Base-by-base conservation (phyloP, 1,284 basidiomycete species). In the Sporisorium iseilematis-ciliati region DNA sequence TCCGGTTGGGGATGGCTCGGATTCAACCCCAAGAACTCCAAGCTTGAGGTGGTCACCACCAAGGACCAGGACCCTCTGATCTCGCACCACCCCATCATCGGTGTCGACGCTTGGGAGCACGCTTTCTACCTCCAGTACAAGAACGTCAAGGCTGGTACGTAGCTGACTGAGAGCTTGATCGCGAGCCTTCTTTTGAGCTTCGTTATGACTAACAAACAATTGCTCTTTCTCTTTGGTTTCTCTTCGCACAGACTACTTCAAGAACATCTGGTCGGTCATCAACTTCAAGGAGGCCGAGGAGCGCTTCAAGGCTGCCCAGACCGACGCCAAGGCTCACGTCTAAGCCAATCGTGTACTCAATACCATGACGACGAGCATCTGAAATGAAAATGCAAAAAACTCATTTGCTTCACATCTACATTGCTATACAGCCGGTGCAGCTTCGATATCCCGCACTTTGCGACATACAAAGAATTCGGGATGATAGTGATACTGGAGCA, bases 81-180 rank as follows among this genome's bases (percentile, higher is more conserved):
- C 75, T 83, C 88, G 86, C 93, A 95, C 87, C 88, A 90, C 38
- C 95, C 96, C 41, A 91, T 99, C 84, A 90, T 99, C 84, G 97
- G 96, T 67, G 91, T 98, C 78, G 97, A 99, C 87, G 93, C 97
- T 83, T 98, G 97, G 95, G 93, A 94, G 86, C 93, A 94, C 86
- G 92, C 82, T 50, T 83, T 78, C 78, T 84, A 84, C 77, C 79
- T 82, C 31, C 81, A 82, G 75, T 82, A 82, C 78, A 78, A 80
- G 81, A 81, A 81, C 45, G 68, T 71, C 62, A 76, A 76, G 73
- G 73, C 68, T 46, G 61, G 65, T 63, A 25, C 35, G 65, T 68
- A 21, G 21, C 16, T 21, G 6, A 10, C 1, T 20, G 20, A 7
- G n/a, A 6, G 33, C 35, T 38, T 14, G 10, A 12, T 4, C 14